These are phyloP conservation scores for Ophiostoma himal-ulmi DNA, from an alignment of 2,329 filamentous ascomycete species.

Conservation along the genomic window DNA sequence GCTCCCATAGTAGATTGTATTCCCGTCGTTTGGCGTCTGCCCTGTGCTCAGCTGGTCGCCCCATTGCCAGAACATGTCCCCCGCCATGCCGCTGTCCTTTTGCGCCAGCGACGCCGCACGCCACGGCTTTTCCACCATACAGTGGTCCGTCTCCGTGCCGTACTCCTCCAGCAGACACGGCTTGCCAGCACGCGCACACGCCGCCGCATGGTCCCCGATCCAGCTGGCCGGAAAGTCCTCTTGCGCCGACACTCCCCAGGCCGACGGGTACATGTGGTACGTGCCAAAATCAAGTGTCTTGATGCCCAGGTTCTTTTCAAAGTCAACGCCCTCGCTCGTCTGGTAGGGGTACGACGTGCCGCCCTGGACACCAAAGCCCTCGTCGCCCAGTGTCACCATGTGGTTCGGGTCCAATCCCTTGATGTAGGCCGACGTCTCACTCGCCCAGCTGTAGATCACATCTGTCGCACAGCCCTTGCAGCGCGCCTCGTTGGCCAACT, in stretches of 20 bases:
- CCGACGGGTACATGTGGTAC: conserved; percentile 36
- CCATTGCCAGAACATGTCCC: conserved; percentile 39
- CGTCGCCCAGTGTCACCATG: conserved; percentile 59
- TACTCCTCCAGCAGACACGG: conserved; percentile 40
- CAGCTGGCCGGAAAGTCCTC: conserved; percentile 36
- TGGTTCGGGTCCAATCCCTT: conserved; percentile 55
- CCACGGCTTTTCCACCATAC: conserved; percentile 30
- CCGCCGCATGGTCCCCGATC: conserved; percentile 36
- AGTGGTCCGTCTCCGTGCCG: conserved; percentile 28
- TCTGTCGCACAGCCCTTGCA: conserved; percentile 54
- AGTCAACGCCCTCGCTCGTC: conserved; percentile 34
- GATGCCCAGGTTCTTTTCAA: conserved; percentile 45
- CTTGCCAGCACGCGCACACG: conserved; percentile 37
- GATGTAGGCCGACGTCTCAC: conserved; percentile 52
- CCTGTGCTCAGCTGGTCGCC: conserved; percentile 40
- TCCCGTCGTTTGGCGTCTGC: conserved; percentile 37
- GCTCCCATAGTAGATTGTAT: conserved; percentile 34
- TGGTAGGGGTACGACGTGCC: conserved; percentile 2
- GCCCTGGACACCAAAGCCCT: conserved; percentile 33
- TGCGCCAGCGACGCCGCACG: conserved; percentile 33
- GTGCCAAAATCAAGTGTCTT: conserved; percentile 47
- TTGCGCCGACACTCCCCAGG: conserved; percentile 30
- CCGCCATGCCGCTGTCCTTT: conserved; percentile 32
- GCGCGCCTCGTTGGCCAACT: conserved; percentile 51
- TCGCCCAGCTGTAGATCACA: conserved; percentile 55